These are phyloP conservation scores for Clonostachys chloroleuca DNA, from an alignment of 2,329 filamentous ascomycete species.

Conservation along the genomic window DNA sequence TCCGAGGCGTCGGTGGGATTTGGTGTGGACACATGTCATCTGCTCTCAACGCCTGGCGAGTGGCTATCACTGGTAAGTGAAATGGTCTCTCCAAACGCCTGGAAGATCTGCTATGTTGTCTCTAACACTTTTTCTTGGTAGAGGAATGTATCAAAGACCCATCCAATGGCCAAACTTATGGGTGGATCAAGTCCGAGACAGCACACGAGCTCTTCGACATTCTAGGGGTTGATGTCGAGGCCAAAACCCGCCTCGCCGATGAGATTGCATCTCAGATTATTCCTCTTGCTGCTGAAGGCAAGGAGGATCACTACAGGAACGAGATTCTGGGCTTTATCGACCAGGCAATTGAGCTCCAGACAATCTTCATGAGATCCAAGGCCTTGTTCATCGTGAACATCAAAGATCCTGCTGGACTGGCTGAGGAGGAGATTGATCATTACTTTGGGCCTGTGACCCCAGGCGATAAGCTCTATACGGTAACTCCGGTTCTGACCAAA, in stretches of 20 bases:
- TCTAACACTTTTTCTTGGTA: too few species aligned
- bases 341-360: neutral
- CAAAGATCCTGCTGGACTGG: neutral
- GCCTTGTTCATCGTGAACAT: neutral
- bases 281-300: neutral
- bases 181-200: too few species aligned
- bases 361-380: neutral
- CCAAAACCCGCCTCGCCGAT: neutral
- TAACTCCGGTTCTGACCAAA: neutral
- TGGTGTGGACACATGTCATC: neutral
- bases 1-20: neutral
- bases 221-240: neutral
- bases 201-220: too few species aligned
- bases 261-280: neutral
- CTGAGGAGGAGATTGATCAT: neutral
- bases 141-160: too few species aligned
- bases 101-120: too few species aligned
- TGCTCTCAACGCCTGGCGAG: neutral
- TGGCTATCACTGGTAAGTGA: too few species aligned
- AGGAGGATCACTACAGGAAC: too few species aligned
- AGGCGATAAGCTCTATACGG: neutral
- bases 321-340: too few species aligned
- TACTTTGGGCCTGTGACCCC: neutral
- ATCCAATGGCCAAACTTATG: too few species aligned
- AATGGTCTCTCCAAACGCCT: too few species aligned